Conservation (phyloP, 495 filamentous ascomycete genomes). For the Bombardia bombarda region DNA sequence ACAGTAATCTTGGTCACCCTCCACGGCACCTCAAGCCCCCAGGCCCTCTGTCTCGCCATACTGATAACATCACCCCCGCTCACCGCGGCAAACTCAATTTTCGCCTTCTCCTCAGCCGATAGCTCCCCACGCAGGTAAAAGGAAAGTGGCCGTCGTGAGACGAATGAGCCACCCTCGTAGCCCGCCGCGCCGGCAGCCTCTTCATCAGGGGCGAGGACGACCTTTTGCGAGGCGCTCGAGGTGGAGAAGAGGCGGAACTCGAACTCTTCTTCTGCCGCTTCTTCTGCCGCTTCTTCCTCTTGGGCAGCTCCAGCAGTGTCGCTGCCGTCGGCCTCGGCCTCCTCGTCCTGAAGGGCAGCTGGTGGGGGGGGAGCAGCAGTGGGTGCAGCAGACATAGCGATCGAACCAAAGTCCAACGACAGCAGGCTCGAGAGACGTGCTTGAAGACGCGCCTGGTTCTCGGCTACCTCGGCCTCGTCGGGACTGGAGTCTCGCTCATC, state of each 20-base stretch:
- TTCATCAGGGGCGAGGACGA: conserved; percentile 25
- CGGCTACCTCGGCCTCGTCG: conserved; percentile 19
- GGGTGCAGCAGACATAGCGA: background rate
- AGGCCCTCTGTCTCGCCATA: conserved; percentile 32
- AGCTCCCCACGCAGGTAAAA: conserved; percentile 38
- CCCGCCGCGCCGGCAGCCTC: too few species aligned
- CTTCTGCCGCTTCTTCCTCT: background rate
- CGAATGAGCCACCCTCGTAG: too few species aligned
- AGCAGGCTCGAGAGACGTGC: conserved; percentile 34
- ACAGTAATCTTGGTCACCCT: conserved; percentile 34
- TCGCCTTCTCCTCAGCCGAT: conserved; percentile 16
- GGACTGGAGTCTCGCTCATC: conserved; percentile 17
- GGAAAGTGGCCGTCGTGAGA: conserved; percentile 29
- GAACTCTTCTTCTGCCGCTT: conserved; percentile 23
- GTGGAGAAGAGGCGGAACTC: conserved; percentile 47
- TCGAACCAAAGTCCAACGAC: conserved; percentile 21
- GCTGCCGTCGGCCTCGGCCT: background rate
- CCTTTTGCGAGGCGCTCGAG: conserved; percentile 24
- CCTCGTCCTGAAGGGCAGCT: too few species aligned
- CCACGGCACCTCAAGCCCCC: conserved; percentile 50
- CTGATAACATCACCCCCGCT: conserved; percentile 35
- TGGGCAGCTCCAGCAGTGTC: background rate
- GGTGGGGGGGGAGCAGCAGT: too few species aligned
- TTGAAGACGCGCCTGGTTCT: conserved; percentile 30
- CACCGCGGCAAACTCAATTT: conserved; percentile 34